Conservation (phyloP, 1,139 yeast genomes). For the Insectozyma bohioensis region DNA sequence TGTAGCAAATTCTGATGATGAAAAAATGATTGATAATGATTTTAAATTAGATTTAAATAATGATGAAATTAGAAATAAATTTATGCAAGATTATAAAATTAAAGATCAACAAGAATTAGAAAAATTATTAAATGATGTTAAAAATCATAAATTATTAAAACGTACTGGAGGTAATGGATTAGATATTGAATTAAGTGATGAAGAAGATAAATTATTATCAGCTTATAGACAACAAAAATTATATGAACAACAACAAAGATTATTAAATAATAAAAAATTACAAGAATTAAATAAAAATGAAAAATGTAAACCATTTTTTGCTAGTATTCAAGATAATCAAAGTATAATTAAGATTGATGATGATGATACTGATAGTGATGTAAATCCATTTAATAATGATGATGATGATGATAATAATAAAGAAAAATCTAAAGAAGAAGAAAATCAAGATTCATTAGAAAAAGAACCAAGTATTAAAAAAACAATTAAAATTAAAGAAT, state of each 20-base stretch:
- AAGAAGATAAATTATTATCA: slow-evolving; percentile 60
- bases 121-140: slow-evolving; percentile 75
- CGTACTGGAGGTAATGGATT: slow-evolving; percentile 44
- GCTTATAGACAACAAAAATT: slow-evolving; percentile 52
- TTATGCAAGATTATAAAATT: slow-evolving; percentile 66
- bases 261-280: slow-evolving; percentile 53
- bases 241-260: slow-evolving; percentile 54
- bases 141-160: slow-evolving; percentile 76
- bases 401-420: slow-evolving; percentile 11
- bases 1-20: slow-evolving; percentile 73
- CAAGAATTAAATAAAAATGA: slow-evolving; percentile 49
- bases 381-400: slow-evolving; percentile 3
- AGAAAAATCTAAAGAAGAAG: slow-evolving; percentile 26
- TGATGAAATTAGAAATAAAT: slow-evolving; percentile 57
- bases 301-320: slow-evolving; percentile 72
- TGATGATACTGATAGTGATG: slow-evolving; percentile 24
- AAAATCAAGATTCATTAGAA: slow-evolving; percentile 18
- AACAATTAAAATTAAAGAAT: slow-evolving; percentile 42
- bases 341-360: slow-evolving; percentile 25
- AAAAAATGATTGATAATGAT: slow-evolving; percentile 76
- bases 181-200: slow-evolving; percentile 67
- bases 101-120: slow-evolving; percentile 72
- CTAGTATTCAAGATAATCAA: slow-evolving; percentile 57
- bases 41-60: slow-evolving; percentile 59
- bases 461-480: slow-evolving; percentile 19